A percentile compares a stretch with the other conserved stretches of the same genome.
Conservation (phyloP, 768 basidiomycete species). For the Hortiboletus campestris region DNA sequence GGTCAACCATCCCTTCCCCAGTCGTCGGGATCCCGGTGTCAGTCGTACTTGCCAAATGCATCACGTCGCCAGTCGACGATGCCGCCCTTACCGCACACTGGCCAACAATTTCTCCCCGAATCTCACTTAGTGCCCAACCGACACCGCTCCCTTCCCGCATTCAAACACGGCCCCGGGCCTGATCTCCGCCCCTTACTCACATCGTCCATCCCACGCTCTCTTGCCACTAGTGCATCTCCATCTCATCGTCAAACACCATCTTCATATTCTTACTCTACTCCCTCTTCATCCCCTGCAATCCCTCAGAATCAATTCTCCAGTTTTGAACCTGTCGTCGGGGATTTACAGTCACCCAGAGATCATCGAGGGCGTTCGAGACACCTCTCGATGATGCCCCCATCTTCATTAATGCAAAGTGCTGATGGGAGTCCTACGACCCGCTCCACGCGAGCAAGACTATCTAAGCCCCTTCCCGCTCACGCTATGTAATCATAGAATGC, state of each 20-base stretch:
- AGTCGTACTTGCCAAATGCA: background rate
- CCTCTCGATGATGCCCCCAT: slow-evolving; percentile 18
- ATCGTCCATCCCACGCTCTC: slow-evolving; percentile 2
- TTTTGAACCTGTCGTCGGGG: background rate
- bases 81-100: background rate
- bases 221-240: background rate
- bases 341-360: background rate
- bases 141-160: slow-evolving; percentile 25
- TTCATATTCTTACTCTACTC: background rate
- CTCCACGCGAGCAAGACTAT: slow-evolving; percentile 9
- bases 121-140: slow-evolving; percentile 8
- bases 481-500: slow-evolving; percentile 17
- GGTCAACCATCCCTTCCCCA: slow-evolving; percentile 2
- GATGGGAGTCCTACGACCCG: slow-evolving; percentile 2
- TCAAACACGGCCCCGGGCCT: slow-evolving; percentile 6
- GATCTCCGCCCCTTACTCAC: background rate
- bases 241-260: slow-evolving; percentile 10
- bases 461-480: slow-evolving; percentile 20
- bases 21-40: background rate
- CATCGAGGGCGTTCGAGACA: slow-evolving; percentile 10
- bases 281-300: background rate
- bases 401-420: slow-evolving; percentile 2
- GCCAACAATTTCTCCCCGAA: background rate
- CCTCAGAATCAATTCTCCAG: background rate
- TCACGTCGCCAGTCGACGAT: slow-evolving; percentile 14